These are phyloP conservation scores for Rosa lucieae DNA, from an alignment of 306 rosid genomes.

Conservation along the genomic window DNA sequence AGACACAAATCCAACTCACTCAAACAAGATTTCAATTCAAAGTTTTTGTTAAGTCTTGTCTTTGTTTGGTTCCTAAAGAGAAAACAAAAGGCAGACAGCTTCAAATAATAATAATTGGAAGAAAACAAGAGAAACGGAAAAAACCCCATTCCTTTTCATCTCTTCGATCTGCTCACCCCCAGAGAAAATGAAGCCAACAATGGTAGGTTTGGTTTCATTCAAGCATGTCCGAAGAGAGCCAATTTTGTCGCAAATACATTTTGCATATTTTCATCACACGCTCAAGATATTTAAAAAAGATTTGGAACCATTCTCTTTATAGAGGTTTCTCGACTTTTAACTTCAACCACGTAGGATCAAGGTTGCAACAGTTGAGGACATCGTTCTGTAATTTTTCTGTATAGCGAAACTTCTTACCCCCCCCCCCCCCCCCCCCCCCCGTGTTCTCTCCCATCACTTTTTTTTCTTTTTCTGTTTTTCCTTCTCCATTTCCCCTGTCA, in stretches of 20 bases:
- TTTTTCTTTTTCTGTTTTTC: not conserved
- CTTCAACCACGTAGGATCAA: not conserved
- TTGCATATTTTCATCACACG: not conserved
- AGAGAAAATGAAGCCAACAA: slow-evolving; percentile 26
- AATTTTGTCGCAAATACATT: not conserved
- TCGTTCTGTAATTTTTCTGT: not conserved
- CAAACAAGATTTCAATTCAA: slow-evolving; percentile 41
- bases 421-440: not conserved
- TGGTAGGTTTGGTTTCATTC: slow-evolving; percentile 29
- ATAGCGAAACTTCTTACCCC: not conserved
- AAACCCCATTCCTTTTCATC: slow-evolving; percentile 17
- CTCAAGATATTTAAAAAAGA: not conserved
- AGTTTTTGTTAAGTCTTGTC: slow-evolving; percentile 58
- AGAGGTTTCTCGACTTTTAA: not conserved
- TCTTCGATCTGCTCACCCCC: slow-evolving; percentile 21
- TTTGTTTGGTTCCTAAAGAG: slow-evolving; percentile 46
- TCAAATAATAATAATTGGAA: not conserved
- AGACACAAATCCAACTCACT: slow-evolving; percentile 28
- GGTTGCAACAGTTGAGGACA: not conserved
- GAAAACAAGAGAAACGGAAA: slow-evolving; percentile 21
- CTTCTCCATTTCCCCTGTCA: not conserved
- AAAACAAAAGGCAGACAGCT: slow-evolving; percentile 18
- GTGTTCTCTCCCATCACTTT: not conserved
- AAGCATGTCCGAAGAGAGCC: not conserved
- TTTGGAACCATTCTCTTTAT: not conserved